Evolutionary conservation across 2,329 filamentous ascomycete species (phyloP).

Genomic region (Fusarium odoratissimum): DNA sequence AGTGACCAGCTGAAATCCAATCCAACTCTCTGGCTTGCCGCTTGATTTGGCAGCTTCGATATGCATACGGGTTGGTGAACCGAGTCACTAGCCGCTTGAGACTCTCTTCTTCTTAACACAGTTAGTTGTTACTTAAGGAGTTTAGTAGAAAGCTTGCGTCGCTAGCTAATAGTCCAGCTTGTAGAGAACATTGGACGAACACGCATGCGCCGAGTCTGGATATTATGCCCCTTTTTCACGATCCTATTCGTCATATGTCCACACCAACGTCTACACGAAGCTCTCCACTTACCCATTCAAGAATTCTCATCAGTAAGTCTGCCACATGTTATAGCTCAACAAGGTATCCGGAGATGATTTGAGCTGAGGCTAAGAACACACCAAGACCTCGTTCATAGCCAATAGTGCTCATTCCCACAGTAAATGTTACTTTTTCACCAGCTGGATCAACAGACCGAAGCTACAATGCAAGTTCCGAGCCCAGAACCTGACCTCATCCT

Average conservation of each 20-base stretch:
- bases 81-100: accelerated
- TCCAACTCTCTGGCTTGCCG: background rate
- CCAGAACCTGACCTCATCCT: background rate
- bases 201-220: background rate
- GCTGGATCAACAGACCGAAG: background rate
- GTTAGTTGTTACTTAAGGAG: background rate
- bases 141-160: background rate
- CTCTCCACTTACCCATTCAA: background rate
- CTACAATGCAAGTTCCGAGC: background rate
- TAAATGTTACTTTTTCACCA: background rate
- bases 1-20: background rate
- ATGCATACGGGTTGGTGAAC: background rate
- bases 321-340: background rate
- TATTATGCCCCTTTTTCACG: no score
- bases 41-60: accelerated
- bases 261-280: no score
- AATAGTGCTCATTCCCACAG: background rate
- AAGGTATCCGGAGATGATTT: background rate
- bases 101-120: accelerated
- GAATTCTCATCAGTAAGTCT: background rate
- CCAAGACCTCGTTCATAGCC: background rate
- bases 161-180: background rate
- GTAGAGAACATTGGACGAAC: background rate
- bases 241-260: background rate
- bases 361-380: background rate